A percentile compares a stretch with the other conserved stretches of the same genome.
Conservation (phyloP, 2,329 filamentous ascomycete species). For the Trichoderma simmonsii region DNA sequence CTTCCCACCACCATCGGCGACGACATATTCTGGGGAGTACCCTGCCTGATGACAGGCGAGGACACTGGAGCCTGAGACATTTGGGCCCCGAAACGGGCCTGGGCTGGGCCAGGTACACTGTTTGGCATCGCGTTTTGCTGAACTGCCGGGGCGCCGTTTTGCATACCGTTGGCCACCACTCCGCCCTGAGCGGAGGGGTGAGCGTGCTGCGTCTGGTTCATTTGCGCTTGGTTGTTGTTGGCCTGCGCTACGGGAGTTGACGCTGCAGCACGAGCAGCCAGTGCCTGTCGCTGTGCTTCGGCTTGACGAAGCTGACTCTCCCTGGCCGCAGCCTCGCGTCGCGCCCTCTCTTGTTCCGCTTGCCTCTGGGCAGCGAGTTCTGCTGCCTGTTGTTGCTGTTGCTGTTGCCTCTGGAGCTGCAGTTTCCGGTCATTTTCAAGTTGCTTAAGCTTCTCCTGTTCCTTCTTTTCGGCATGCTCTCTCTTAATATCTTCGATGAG, state of each 20-base stretch:
- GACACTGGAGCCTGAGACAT: slow-evolving; percentile 62
- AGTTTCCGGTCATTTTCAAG: slow-evolving; percentile 57
- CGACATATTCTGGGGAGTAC: slow-evolving; percentile 62
- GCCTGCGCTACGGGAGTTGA: slow-evolving; percentile 27
- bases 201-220: slow-evolving; percentile 32
- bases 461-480: slow-evolving; percentile 72
- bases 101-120: slow-evolving; percentile 36
- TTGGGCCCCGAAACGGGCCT: slow-evolving; percentile 51
- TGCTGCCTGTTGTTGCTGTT: slow-evolving; percentile 41
- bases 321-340: slow-evolving; percentile 35
- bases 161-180: slow-evolving; percentile 36
- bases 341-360: slow-evolving; percentile 42
- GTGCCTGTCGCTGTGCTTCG: slow-evolving; percentile 36
- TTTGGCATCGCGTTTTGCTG: slow-evolving; percentile 38
- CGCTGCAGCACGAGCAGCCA: slow-evolving; percentile 30
- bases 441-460: slow-evolving; percentile 69
- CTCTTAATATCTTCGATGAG: slow-evolving; percentile 80
- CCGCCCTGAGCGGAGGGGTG: slow-evolving; percentile 38
- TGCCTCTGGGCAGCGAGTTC: slow-evolving; percentile 44
- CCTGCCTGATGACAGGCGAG: slow-evolving; percentile 64
- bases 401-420: slow-evolving; percentile 43
- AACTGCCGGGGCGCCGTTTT: slow-evolving; percentile 31
- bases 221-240: slow-evolving; percentile 26
- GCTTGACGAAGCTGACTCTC: slow-evolving; percentile 37
- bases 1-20: slow-evolving; percentile 63